A percentile compares a stretch with the other conserved stretches of the same genome.
Evolutionary conservation across 1,284 basidiomycete species (phyloP).

Genomic region (Sphaerobolus stellatus): DNA sequence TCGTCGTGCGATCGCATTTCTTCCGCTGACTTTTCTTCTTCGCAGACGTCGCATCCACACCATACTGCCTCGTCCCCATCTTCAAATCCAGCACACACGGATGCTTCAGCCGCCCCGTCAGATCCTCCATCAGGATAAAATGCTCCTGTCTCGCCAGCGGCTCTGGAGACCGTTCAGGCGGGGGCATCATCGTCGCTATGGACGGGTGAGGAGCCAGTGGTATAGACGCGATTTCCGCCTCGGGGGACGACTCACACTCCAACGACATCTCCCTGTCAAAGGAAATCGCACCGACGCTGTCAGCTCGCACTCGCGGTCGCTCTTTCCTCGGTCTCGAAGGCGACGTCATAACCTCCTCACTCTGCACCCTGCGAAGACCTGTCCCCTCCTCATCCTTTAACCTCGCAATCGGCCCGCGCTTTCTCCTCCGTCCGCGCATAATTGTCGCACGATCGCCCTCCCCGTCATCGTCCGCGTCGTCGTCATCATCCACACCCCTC

Average conservation of each 20-base stretch:
- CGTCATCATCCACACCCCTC: slow-evolving; percentile 36
- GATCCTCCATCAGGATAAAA: slow-evolving; percentile 98
- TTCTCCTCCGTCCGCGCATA: slow-evolving; percentile 30
- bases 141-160: slow-evolving; percentile 85
- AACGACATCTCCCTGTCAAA: no score
- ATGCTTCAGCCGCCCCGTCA: slow-evolving; percentile 90
- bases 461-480: slow-evolving; percentile 45
- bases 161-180: background rate
- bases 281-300: background rate
- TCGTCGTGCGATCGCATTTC: slow-evolving; percentile 97
- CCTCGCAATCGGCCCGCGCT: slow-evolving; percentile 35
- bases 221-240: slow-evolving; percentile 38
- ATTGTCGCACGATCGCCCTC: slow-evolving; percentile 35
- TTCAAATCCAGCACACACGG: slow-evolving; percentile 98
- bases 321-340: slow-evolving; percentile 44
- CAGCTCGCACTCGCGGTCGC: slow-evolving; percentile 26
- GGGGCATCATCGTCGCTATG: background rate
- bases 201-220: background rate
- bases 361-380: slow-evolving; percentile 62
- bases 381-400: slow-evolving; percentile 36
- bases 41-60: slow-evolving; percentile 86
- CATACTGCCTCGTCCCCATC: slow-evolving; percentile 99
- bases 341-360: slow-evolving; percentile 56
- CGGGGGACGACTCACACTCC: slow-evolving; percentile 24
- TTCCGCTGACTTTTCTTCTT: slow-evolving; percentile 99